Evolutionary conservation across 208 protist genomes (phyloP).

Genomic region (Trichomonas vaginalis): DNA sequence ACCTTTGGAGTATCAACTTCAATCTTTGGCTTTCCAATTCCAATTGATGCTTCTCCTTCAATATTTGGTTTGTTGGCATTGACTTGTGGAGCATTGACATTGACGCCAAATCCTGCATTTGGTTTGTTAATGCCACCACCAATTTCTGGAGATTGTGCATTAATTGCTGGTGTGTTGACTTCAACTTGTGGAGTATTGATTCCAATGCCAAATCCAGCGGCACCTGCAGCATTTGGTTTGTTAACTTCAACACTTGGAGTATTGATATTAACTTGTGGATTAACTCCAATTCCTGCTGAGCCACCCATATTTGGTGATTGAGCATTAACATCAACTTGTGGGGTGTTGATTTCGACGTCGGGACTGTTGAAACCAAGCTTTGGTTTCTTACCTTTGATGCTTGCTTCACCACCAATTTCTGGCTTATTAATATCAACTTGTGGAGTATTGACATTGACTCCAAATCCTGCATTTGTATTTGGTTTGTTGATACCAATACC

Average conservation of each 20-base stretch:
- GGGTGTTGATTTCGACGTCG: not conserved
- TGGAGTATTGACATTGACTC: not conserved
- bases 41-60: too few relatives aligned
- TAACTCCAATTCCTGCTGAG: not conserved
- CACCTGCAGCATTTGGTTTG: not conserved
- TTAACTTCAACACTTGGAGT: too few relatives aligned
- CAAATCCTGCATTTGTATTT: too few relatives aligned
- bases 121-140: too few relatives aligned
- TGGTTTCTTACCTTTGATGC: not conserved
- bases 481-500: too few relatives aligned
- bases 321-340: not conserved
- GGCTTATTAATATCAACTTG: not conserved
- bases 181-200: too few relatives aligned
- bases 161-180: too few relatives aligned
- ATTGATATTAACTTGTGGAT: not conserved
- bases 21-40: too few relatives aligned
- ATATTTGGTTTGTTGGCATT: too few relatives aligned
- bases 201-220: not conserved
- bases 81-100: too few relatives aligned
- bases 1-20: too few relatives aligned
- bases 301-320: not conserved
- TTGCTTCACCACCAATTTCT: not conserved
- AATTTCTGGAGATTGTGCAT: not conserved
- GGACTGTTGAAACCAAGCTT: not conserved
- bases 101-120: too few relatives aligned